These are phyloP conservation scores for Thymus quinquecostatus DNA, from an alignment of 257 asterid genomes.

Conservation along the genomic window DNA sequence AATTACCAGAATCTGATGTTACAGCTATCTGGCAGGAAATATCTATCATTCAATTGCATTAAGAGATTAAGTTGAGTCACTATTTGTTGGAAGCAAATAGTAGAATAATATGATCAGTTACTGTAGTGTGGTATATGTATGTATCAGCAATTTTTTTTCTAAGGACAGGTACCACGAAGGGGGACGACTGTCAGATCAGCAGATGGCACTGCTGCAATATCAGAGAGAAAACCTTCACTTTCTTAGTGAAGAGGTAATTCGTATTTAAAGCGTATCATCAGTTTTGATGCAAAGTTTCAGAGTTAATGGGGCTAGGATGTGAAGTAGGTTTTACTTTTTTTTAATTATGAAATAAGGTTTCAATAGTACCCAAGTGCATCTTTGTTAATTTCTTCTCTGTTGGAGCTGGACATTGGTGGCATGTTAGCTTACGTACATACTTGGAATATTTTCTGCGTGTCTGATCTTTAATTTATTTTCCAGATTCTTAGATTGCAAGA, in stretches of 20 bases:
- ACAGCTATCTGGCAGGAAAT: conserved; percentile 3
- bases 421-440: neutral
- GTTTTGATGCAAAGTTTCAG: neutral
- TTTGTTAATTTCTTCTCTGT: neutral
- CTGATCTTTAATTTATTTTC: conserved; percentile 39
- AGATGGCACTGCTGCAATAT: conserved; percentile 97
- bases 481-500: conserved; percentile 96
- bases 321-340: neutral
- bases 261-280: conserved; percentile 2
- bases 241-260: conserved; percentile 90
- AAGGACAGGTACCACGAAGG: conserved; percentile 85
- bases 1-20: conserved; percentile 3
- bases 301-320: conserved; percentile 11
- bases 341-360: conserved; percentile 4
- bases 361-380: conserved; percentile 27
- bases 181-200: conserved; percentile 97
- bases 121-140: conserved; percentile 1
- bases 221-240: conserved; percentile 98
- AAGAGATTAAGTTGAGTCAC: conserved; percentile 12
- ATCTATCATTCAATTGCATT: conserved; percentile 15
- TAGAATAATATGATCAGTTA: conserved; percentile 21
- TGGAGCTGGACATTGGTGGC: conserved; percentile 25
- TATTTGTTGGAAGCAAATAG: conserved; percentile 19
- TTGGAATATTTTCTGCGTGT: conserved; percentile 20
- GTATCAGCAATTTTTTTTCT: conserved; percentile 19